Base-by-base conservation (phyloP, 2,329 filamentous ascomycete genomes). In the Colletotrichum sp. region DNA sequence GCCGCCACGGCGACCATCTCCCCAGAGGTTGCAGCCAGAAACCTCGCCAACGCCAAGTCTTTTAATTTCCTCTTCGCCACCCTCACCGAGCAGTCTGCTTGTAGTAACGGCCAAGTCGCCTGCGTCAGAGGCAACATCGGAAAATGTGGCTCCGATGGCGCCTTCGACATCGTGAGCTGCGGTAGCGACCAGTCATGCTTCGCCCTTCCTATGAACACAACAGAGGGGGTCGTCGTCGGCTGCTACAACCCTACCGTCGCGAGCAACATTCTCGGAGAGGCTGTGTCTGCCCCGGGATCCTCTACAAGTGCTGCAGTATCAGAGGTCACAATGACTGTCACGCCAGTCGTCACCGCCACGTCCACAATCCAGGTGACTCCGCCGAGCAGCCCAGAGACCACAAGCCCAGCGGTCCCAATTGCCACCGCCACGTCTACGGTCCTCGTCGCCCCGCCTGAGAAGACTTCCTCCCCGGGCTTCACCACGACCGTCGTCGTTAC, bases 141-240 rank as follows among this genome's bases (percentile, higher is more conserved):
- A n/a, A 80, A 80, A 16, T 93, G 91, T 78, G 81, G 82, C 32
- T 71, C 77, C 26, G 74, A 76, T 13, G 87, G 87, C 21, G 79
- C 78, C 1, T 92, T 89, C 78, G 78, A 81, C 5, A 84, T 91
- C 21, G 79, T 78, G 1, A 75, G 81, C 12, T 87, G 87, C 55
- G 83, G 82, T 34, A 65, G 77, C 2, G 83, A 81, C 12, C 80
- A 81, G 61, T 81, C 83, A 63, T 92, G 91, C 81, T 89, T 87
- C 64, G 91, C 89, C 3, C 80, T 92, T 76, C 91, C 91, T 1
- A 87, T 91, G 85, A 86, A 85, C 48, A 86, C 81, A 13, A 85
- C 84, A 1, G 78, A 79, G 1, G 90, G 89, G 5, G 88, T 90
- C 12, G 80, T 84, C 69, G 82, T 92, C 28, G 86, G 84, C 4